phyloP scores from a whole-genome alignment of 2,329 filamentous ascomycete genomes.

The Ascochyta koolunga region DNA sequence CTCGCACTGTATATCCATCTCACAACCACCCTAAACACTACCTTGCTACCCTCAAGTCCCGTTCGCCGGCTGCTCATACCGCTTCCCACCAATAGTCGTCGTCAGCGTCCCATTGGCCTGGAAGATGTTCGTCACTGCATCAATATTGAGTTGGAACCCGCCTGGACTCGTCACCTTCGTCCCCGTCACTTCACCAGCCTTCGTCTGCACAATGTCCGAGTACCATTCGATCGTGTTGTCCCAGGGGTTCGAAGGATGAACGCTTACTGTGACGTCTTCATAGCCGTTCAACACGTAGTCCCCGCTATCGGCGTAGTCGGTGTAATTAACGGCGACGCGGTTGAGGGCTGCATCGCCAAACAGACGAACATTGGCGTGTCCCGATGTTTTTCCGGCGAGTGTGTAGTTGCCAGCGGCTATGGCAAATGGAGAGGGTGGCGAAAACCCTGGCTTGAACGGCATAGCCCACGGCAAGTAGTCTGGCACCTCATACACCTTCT shows the following conservation, averaged over 20 bases:
- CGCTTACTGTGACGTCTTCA: conserved; percentile 43
- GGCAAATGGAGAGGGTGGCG: not conserved
- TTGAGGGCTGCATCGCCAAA: conserved; percentile 17
- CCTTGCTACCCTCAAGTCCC: conserved; percentile 23
- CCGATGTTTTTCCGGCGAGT: conserved; percentile 18
- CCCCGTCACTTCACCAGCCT: conserved; percentile 35
- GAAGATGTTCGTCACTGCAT: conserved; percentile 50
- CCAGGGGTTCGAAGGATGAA: conserved; percentile 14
- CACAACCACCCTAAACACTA: no score
- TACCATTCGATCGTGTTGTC: conserved; percentile 47
- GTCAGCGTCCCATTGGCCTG: conserved; percentile 51
- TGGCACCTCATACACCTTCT: conserved; percentile 31
- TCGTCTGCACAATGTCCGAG: conserved; percentile 45
- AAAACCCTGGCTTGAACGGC: conserved; percentile 33
- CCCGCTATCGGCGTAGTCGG: conserved; percentile 48
- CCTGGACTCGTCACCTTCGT: conserved; percentile 50
- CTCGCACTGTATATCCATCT: not conserved
- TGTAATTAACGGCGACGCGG: conserved; percentile 46
- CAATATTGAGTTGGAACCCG: conserved; percentile 50
- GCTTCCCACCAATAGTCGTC: conserved; percentile 46
- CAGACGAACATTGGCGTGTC: conserved; percentile 23
- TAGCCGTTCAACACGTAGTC: conserved; percentile 40
- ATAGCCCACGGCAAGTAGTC: conserved; percentile 46
- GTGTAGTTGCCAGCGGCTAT: conserved; percentile 15
- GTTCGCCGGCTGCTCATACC: conserved; percentile 50